Evolutionary conservation across 257 asterid species (phyloP).

Genomic region (Penstemon davidsonii): DNA sequence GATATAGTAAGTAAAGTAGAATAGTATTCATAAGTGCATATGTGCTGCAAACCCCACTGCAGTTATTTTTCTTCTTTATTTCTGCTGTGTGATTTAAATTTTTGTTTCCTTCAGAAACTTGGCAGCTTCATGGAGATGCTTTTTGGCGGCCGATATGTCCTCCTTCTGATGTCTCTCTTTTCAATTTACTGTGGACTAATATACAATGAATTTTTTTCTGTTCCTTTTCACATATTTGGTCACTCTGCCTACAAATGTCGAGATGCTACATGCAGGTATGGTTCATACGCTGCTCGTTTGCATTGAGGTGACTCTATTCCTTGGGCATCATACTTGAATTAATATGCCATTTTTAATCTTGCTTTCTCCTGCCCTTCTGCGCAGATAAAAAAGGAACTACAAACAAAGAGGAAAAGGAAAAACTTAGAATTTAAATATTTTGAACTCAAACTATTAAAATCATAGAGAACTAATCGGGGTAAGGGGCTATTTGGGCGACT

Average conservation of each 20-base stretch:
- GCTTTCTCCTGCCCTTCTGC: slow-evolving; percentile 16
- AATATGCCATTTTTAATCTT: slow-evolving; percentile 13
- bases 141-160: slow-evolving; percentile 92
- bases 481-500: background rate
- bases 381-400: background rate
- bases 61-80: slow-evolving; percentile 10
- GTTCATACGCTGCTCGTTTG: slow-evolving; percentile 19
- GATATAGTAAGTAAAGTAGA: background rate
- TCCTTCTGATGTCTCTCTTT: slow-evolving; percentile 90
- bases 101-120: slow-evolving; percentile 70
- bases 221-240: slow-evolving; percentile 97
- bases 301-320: slow-evolving; percentile 17
- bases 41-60: slow-evolving; percentile 15
- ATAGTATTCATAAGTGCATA: background rate
- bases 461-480: background rate
- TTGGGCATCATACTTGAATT: slow-evolving; percentile 3
- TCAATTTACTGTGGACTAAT: slow-evolving; percentile 95
- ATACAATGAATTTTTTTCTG: slow-evolving; percentile 96
- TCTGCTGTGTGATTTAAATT: slow-evolving; percentile 17
- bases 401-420: slow-evolving; percentile 7
- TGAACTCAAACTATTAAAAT: background rate
- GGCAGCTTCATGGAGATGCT: slow-evolving; percentile 99
- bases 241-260: slow-evolving; percentile 89
- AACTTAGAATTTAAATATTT: background rate
- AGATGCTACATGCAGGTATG: slow-evolving; percentile 91